Evolutionary conservation across 2,329 filamentous ascomycete genomes (phyloP).

Genomic region (Hymenotorrendiella dingleyae): DNA sequence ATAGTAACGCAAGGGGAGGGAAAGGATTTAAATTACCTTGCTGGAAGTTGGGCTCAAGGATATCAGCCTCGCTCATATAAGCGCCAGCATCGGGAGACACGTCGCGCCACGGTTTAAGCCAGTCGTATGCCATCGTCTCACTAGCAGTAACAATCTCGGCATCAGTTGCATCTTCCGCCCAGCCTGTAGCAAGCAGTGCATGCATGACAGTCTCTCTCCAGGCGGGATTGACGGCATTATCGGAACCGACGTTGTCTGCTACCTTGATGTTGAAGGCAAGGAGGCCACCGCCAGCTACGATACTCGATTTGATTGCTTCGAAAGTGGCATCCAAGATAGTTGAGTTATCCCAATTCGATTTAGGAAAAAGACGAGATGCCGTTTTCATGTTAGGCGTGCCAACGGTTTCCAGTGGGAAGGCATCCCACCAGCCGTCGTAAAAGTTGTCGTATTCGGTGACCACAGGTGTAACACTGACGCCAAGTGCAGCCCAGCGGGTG

Average conservation of each 20-base stretch:
- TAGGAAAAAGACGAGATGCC: constrained; percentile 37
- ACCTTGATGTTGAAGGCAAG: constrained; percentile 18
- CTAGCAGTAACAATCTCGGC: constrained; percentile 42
- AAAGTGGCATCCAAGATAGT: constrained; percentile 23
- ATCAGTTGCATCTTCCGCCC: constrained; percentile 32
- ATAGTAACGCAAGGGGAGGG: too few species aligned
- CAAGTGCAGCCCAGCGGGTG: constrained; percentile 29
- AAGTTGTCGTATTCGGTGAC: constrained; percentile 27
- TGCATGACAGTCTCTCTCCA: constrained; percentile 18
- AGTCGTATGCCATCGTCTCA: constrained; percentile 15
- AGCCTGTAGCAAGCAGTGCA: constrained; percentile 12
- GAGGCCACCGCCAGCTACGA: constrained; percentile 32
- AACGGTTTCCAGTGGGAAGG: constrained; percentile 35
- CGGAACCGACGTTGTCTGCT: constrained; percentile 11
- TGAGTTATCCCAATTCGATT: constrained; percentile 31
- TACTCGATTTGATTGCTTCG: constrained; percentile 28
- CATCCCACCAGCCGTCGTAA: constrained; percentile 32
- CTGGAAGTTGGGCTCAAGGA: constrained; percentile 36
- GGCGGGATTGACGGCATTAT: constrained; percentile 35
- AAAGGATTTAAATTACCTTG: constrained; percentile 1
- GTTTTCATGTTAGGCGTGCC: constrained; percentile 28
- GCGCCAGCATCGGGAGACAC: constrained; percentile 30
- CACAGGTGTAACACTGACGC: constrained; percentile 16
- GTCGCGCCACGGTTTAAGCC: constrained; percentile 13
- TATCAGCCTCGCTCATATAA: constrained; percentile 46